Evolutionary conservation across 1,139 yeast species (phyloP).

Genomic region (Magnusiomyces ingens): DNA sequence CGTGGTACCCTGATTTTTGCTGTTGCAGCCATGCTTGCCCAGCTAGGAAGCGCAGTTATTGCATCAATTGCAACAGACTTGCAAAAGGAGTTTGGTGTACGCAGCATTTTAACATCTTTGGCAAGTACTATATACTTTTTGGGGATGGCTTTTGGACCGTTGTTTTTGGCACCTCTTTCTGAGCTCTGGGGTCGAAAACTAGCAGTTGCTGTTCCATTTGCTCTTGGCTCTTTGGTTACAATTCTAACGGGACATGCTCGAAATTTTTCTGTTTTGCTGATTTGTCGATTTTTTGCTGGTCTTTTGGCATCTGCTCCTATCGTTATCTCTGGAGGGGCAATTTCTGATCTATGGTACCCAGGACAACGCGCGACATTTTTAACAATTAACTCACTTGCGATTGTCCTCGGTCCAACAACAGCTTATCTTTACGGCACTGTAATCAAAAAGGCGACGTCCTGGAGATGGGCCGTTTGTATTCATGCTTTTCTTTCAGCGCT

Average conservation of each 20-base stretch:
- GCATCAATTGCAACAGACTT: slow-evolving; percentile 41
- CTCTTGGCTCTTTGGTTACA: slow-evolving; percentile 34
- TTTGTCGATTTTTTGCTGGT: slow-evolving; percentile 61
- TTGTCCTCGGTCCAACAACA: slow-evolving; percentile 65
- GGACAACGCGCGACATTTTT: slow-evolving; percentile 65
- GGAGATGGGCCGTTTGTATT: slow-evolving; percentile 59
- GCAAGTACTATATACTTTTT: slow-evolving; percentile 63
- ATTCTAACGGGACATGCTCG: background rate
- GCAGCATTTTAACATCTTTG: slow-evolving; percentile 54
- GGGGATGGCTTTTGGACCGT: slow-evolving; percentile 73
- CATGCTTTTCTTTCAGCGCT: slow-evolving; percentile 58
- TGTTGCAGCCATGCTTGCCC: slow-evolving; percentile 40
- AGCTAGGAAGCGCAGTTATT: slow-evolving; percentile 38
- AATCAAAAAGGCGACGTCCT: slow-evolving; percentile 45
- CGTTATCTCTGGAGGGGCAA: slow-evolving; percentile 72
- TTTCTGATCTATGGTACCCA: slow-evolving; percentile 60
- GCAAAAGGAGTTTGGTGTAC: slow-evolving; percentile 45
- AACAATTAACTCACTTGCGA: slow-evolving; percentile 61
- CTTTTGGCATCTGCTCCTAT: slow-evolving; percentile 68
- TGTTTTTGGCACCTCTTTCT: slow-evolving; percentile 71
- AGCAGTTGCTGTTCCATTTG: slow-evolving; percentile 57
- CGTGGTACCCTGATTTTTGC: slow-evolving; percentile 40
- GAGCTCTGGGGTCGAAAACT: slow-evolving; percentile 71
- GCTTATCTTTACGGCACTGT: slow-evolving; percentile 63
- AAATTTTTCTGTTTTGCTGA: slow-evolving; percentile 48